Evolutionary conservation across 2,329 filamentous ascomycete species (phyloP), one percentile per base, ranked within the genome.

Genomic region (Ceratocystis cubensis): DNA sequence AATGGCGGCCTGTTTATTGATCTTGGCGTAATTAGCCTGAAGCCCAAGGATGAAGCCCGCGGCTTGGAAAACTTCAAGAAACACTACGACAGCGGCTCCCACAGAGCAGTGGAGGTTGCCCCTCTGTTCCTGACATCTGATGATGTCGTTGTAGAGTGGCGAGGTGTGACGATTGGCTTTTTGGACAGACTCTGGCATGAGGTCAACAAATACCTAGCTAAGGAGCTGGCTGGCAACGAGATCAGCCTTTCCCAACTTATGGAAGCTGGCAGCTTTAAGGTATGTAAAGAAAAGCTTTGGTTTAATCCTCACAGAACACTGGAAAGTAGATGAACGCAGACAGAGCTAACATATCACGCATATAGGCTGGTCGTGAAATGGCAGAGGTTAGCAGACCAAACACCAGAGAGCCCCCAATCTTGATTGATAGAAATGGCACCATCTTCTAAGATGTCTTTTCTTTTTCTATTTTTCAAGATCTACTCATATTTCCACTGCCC

Each of bases 191-290:
- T 87, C 48, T 79, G 79, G 65, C 70, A 69, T 1, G 79, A 82
- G 62, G 79, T 85, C 45, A 79, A 82, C 70, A 90, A 89, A 74
- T 76, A 79, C 50, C 77, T 96, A 61, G 84, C 83, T 66, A 73
- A 72, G 1, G 81, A 84, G 65, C 76, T 96, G 50, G 81, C 80
- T 6, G 90, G 88, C 2, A 78, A 84, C 46, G 85, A 93, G 70
- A 77, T 99, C 74, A 89, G 80, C 50, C 76, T 97, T 71, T 86
- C 92, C 5, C 94, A 99, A 75, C 85, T 99, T 78, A 81, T 99
- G 20, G 94, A 97, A 76, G 94, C 93, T 15, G 94, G 94, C 64
- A 96, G 90, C 73, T 99, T 94, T 93, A 97, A 97, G 88, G 92
- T 94, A 76, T 41, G 37, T 15, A 5, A 41, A 41, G 37, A 41